A percentile compares a stretch with the other conserved stretches of the same genome.
These are phyloP conservation scores for Dioscorea zingiberensis DNA, from an alignment of 106 monocot species.

Conservation along the genomic window DNA sequence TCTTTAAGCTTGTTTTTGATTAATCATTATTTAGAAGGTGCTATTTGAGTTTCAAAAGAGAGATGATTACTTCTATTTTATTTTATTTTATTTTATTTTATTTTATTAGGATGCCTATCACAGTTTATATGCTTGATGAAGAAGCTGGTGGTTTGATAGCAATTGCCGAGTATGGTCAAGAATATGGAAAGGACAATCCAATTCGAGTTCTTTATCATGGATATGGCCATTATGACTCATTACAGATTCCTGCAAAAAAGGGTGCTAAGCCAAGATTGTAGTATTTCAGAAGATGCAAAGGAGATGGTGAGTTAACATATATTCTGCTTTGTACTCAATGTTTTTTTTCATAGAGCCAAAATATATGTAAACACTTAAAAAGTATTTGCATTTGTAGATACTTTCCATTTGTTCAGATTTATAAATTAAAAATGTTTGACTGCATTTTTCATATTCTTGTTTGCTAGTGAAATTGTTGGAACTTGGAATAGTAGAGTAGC, in stretches of 20 bases:
- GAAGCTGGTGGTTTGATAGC: conserved; percentile 72
- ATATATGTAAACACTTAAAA: too few species aligned
- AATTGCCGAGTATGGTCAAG: conserved; percentile 96
- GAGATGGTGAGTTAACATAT: neutral
- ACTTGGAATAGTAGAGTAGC: neutral
- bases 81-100: neutral
- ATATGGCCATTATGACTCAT: conserved; percentile 85
- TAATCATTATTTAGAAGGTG: too few species aligned
- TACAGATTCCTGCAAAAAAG: conserved; percentile 60
- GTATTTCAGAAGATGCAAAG: neutral
- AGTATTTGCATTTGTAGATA: too few species aligned
- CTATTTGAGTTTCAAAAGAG: too few species aligned
- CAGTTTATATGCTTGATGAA: conserved; percentile 84
- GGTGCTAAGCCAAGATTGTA: conserved; percentile 45
- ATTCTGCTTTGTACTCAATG: neutral
- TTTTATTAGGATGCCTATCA: conserved; percentile 76
- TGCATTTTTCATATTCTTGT: neutral
- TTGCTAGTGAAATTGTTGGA: neutral
- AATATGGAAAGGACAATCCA: conserved; percentile 80
- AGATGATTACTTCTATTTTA: too few species aligned
- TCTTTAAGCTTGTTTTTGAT: too few species aligned
- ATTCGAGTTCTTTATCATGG: conserved; percentile 90
- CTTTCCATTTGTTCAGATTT: neutral
- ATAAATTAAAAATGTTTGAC: neutral
- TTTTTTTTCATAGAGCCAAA: neutral